Evolutionary conservation across 257 asterid species (phyloP).

Genomic region (Rehmannia glutinosa): DNA sequence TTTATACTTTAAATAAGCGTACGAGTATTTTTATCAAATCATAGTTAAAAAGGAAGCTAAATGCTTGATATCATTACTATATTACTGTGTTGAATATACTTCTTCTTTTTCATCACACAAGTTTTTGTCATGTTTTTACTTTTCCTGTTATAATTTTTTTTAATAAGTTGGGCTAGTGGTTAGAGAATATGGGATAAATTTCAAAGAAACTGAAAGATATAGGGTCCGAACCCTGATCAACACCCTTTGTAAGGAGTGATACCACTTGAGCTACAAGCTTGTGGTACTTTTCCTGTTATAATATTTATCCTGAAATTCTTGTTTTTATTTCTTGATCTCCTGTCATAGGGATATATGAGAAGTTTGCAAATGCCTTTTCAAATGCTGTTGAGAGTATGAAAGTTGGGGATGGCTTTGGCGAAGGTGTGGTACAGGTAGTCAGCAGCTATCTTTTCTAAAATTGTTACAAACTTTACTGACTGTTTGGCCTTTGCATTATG

Average conservation of each 20-base stretch:
- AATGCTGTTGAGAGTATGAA: slow-evolving; percentile 74
- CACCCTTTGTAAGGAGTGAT: too few relatives aligned
- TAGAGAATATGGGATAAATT: too few relatives aligned
- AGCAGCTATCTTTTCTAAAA: background rate
- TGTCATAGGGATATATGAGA: slow-evolving; percentile 71
- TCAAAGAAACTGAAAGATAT: too few relatives aligned
- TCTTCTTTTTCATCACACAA: background rate
- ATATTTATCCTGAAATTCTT: background rate
- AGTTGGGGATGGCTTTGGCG: slow-evolving; percentile 93
- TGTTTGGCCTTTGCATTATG: background rate
- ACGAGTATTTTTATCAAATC: background rate
- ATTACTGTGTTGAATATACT: background rate
- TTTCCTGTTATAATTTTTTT: too few relatives aligned
- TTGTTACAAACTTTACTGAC: background rate
- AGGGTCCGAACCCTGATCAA: too few relatives aligned
- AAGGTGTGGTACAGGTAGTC: slow-evolving; percentile 84
- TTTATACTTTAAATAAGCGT: background rate
- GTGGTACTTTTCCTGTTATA: background rate
- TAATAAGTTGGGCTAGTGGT: too few relatives aligned
- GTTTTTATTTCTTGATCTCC: slow-evolving; percentile 17
- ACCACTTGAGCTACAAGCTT: too few relatives aligned
- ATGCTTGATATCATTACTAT: background rate
- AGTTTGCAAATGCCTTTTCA: slow-evolving; percentile 71
- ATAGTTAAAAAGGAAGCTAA: background rate
- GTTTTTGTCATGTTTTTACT: background rate